Conservation (phyloP, 805 yeast genomes). For the Blastobotrys americana region DNA sequence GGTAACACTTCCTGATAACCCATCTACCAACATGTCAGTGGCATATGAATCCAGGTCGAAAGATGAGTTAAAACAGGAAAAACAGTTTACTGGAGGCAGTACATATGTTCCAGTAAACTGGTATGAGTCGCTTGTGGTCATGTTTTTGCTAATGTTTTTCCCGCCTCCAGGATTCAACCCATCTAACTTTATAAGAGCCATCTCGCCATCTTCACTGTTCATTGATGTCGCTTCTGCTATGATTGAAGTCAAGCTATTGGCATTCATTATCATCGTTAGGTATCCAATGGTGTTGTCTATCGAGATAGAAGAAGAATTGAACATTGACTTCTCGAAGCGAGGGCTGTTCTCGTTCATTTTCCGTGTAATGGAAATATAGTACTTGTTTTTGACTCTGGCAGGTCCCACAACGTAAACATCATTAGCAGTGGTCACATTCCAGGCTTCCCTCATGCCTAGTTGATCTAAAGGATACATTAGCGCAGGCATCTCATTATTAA, state of each 20-base stretch:
- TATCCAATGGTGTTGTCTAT: slow-evolving; percentile 41
- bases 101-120: slow-evolving; percentile 11
- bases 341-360: slow-evolving; percentile 17
- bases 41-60: slow-evolving; percentile 12
- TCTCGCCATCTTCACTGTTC: slow-evolving; percentile 8
- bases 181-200: slow-evolving; percentile 14
- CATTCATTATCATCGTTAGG: slow-evolving; percentile 51
- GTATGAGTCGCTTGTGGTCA: neutral
- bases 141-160: neutral
- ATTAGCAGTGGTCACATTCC: slow-evolving; percentile 1
- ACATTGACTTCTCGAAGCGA: slow-evolving; percentile 9
- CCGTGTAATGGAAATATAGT: slow-evolving; percentile 18
- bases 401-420: slow-evolving; percentile 21
- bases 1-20: slow-evolving; percentile 38
- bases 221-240: slow-evolving; percentile 30
- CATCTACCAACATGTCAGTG: slow-evolving; percentile 7
- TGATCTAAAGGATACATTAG: slow-evolving; percentile 11
- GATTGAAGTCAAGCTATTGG: slow-evolving; percentile 36
- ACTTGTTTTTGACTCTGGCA: slow-evolving; percentile 5
- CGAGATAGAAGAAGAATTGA: slow-evolving; percentile 6
- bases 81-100: slow-evolving; percentile 16
- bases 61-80: slow-evolving; percentile 15
- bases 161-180: too few species aligned
- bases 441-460: slow-evolving; percentile 1
- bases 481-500: slow-evolving; percentile 10